Conservation (phyloP, 768 basidiomycete species). For the Infundibulicybe gibba region DNA sequence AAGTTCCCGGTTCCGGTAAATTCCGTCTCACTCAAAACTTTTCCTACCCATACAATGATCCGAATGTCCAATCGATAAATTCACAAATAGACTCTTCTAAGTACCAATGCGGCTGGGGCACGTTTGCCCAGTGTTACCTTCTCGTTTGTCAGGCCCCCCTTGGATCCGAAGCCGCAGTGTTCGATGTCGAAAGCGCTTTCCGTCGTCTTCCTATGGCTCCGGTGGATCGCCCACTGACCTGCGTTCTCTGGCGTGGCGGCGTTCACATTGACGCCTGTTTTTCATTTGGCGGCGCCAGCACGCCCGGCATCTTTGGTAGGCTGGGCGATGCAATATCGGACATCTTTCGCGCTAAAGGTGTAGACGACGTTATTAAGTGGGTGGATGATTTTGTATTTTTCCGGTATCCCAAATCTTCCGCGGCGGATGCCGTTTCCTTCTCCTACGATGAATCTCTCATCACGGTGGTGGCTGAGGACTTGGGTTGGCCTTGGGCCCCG, state of each 20-base stretch:
- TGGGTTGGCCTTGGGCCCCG: constrained; percentile 32
- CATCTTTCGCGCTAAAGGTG: too few species aligned
- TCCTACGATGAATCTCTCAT: too few species aligned
- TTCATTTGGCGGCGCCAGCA: constrained; percentile 21
- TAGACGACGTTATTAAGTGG: too few species aligned
- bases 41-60: background rate
- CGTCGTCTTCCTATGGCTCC: background rate
- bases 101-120: too few species aligned
- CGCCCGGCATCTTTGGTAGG: constrained; percentile 26
- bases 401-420: constrained; percentile 6
- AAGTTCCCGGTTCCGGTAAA: too few species aligned
- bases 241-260: too few species aligned
- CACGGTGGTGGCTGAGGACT: constrained; percentile 11
- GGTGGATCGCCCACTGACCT: too few species aligned
- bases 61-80: background rate
- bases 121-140: too few species aligned
- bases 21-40: background rate
- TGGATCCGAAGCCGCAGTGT: background rate
- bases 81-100: background rate
- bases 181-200: too few species aligned
- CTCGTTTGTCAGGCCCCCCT: background rate
- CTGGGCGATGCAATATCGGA: too few species aligned
- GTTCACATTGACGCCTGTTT: constrained; percentile 6
- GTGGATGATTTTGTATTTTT: too few species aligned
- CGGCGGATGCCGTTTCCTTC: constrained; percentile 1